Base-by-base conservation (phyloP, 768 basidiomycete species). In the Lyophyllum atratum region DNA sequence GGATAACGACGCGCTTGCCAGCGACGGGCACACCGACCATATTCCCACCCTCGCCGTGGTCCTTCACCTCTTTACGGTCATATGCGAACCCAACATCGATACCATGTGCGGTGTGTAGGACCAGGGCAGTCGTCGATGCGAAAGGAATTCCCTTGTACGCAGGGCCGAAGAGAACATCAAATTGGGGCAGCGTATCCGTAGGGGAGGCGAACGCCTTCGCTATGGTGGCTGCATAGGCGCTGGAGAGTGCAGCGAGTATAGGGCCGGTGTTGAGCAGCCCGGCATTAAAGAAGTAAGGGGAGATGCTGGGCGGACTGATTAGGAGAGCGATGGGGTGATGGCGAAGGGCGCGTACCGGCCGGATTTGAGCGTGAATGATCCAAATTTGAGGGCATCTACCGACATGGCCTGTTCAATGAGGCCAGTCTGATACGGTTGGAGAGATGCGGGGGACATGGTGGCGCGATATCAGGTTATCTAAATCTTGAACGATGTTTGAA, bases 211-310 rank as follows among this genome's bases (percentile, higher is more conserved):
- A 73, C 0, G 90, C 81, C 21, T 76, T 71, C 12, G 82, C 76
- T 66, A 98, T 91, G 12, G 91, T 89, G 1, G 86, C 73, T 2
- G 96, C 93, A 64, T 95, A 98, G 4, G 95, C 92, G 3, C 82
- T 76, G 9, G 93, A 86, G 45, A 96, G 76, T 2, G 86, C 79
- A 31, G 87, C 74, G 46, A 98, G 84, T 37, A 96, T 85, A 0
- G 88, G 84, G 0, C 95, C 94, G 2, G 88, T 86, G 69, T 86
- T 91, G 62, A 99, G 80, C 21, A 93, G 81, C 11, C 93, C 93
- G 2, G 95, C 94, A 66, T 98, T 98, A 81, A 98, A 95, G 72
- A 98, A 99, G 75, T 98, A 98, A 1, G 96, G 97, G 8, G 96
- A 99, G 52, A 82, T 75, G 39, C 93, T 92, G 72, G 52, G 14